Evolutionary conservation across 2,329 filamentous ascomycete genomes (phyloP).

Genomic region (Raffaelea albimanens): DNA sequence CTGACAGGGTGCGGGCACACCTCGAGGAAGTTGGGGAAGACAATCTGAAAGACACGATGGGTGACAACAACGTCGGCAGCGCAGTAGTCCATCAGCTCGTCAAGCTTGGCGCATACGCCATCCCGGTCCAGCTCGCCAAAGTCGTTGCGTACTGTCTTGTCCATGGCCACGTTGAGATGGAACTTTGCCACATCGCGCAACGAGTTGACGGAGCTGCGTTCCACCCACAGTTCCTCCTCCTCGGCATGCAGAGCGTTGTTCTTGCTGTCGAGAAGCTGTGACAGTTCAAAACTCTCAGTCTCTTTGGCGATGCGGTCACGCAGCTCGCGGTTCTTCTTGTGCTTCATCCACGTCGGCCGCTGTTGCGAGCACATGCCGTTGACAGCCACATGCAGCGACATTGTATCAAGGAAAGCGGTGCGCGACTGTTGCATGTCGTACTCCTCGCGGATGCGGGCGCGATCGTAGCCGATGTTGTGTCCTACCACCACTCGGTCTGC

Average conservation of each 20-base stretch:
- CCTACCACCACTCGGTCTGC: slow-evolving; percentile 74
- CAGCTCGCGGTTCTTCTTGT: slow-evolving; percentile 80
- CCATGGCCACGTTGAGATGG: slow-evolving; percentile 82
- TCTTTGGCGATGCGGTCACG: slow-evolving; percentile 69
- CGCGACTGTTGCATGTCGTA: slow-evolving; percentile 75
- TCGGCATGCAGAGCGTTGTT: slow-evolving; percentile 62
- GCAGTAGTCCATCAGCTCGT: slow-evolving; percentile 85
- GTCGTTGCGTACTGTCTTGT: slow-evolving; percentile 78
- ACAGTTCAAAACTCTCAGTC: slow-evolving; percentile 61
- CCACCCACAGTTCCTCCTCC: slow-evolving; percentile 94
- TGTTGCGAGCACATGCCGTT: slow-evolving; percentile 99
- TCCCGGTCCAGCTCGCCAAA: slow-evolving; percentile 74
- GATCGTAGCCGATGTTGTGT: slow-evolving; percentile 93
- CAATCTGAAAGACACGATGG: slow-evolving; percentile 85
- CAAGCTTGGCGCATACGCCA: slow-evolving; percentile 61
- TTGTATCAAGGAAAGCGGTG: slow-evolving; percentile 89
- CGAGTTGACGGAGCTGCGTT: slow-evolving; percentile 89
- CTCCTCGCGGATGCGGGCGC: slow-evolving; percentile 80
- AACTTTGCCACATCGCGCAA: slow-evolving; percentile 93
- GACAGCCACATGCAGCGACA: slow-evolving; percentile 95
- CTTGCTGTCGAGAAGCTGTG: slow-evolving; percentile 58
- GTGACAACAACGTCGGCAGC: slow-evolving; percentile 90
- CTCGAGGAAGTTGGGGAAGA: slow-evolving; percentile 81
- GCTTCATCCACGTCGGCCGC: slow-evolving; percentile 93
- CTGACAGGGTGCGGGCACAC: slow-evolving; percentile 95